A percentile compares a stretch with the other conserved stretches of the same genome.
These are phyloP conservation scores for Boletus smithii DNA, from an alignment of 1,284 basidiomycete species.

Conservation along the genomic window DNA sequence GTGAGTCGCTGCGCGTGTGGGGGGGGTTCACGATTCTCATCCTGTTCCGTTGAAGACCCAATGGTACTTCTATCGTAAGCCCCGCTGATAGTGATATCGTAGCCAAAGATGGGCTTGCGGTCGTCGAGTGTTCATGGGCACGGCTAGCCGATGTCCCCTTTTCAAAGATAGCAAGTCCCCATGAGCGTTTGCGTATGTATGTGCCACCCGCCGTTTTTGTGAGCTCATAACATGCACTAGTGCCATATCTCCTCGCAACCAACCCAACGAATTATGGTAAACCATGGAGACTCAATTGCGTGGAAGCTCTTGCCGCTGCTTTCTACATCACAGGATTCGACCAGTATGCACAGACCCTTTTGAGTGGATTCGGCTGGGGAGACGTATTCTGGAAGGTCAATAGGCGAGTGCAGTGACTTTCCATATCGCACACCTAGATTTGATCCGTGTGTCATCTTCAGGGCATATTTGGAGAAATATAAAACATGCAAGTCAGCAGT, in stretches of 20 bases:
- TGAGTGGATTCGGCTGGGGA: constrained; percentile 86
- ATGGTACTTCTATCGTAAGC: constrained; percentile 78
- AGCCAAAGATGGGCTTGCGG: constrained; percentile 76
- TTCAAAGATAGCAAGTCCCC: constrained; percentile 86
- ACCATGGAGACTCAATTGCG: constrained; percentile 88
- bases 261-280: constrained; percentile 97
- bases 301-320: constrained; percentile 89
- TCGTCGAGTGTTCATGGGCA: constrained; percentile 98
- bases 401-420: constrained; percentile 39
- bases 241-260: constrained; percentile 88
- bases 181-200: constrained; percentile 83
- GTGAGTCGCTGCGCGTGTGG: constrained; percentile 46
- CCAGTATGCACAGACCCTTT: constrained; percentile 70
- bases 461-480: constrained; percentile 70
- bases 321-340: constrained; percentile 90
- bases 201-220: not conserved
- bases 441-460: constrained; percentile 20
- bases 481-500: constrained; percentile 62
- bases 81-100: constrained; percentile 86
- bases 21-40: not conserved
- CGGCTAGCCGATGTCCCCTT: constrained; percentile 93
- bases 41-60: constrained; percentile 57
- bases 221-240: constrained; percentile 39
- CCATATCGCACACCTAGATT: not conserved
- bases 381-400: constrained; percentile 84